These are phyloP conservation scores for Fragaria vesca DNA, from an alignment of 306 rosid species.

Conservation along the genomic window DNA sequence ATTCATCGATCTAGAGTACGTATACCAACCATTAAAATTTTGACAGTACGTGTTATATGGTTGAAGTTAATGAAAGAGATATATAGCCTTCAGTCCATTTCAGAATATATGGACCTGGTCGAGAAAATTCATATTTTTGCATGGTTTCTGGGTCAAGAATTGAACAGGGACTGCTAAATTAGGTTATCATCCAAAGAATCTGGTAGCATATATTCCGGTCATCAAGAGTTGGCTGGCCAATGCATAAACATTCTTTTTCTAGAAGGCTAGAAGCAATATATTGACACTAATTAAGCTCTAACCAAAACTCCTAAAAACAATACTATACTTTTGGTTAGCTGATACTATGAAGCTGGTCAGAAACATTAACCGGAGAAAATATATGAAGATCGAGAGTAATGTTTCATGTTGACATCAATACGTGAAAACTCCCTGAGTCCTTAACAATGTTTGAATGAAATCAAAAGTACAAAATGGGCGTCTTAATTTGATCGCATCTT, in stretches of 20 bases:
- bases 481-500: neutral
- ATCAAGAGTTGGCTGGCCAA: neutral
- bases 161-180: neutral
- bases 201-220: neutral
- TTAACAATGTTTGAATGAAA: too few species aligned
- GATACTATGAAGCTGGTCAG: neutral
- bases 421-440: neutral
- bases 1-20: neutral
- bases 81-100: neutral
- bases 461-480: neutral
- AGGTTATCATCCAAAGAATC: neutral
- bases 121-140: neutral
- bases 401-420: neutral
- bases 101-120: neutral
- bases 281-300: neutral
- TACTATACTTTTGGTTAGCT: neutral
- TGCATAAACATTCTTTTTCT: neutral
- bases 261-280: slow-evolving; percentile 1
- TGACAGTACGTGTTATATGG: neutral
- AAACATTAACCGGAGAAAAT: neutral
- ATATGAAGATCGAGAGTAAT: neutral
- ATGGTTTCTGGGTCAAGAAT: neutral
- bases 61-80: neutral
- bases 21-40: neutral
- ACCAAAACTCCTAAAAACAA: neutral